These are phyloP conservation scores for Lolium perenne DNA, from an alignment of 176 grass and related monocot genomes.

Conservation along the genomic window DNA sequence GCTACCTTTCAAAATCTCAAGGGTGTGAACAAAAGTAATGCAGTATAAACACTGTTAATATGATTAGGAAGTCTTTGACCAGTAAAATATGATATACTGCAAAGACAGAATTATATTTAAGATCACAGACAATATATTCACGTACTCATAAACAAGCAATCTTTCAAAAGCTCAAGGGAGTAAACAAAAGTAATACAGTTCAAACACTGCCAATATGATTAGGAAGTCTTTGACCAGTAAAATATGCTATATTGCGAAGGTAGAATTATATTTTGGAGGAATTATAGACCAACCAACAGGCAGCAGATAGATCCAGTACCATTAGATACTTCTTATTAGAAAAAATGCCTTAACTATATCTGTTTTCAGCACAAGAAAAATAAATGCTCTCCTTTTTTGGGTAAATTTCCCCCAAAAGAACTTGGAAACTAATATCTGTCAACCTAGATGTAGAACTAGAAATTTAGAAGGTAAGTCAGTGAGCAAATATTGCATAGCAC, in stretches of 20 bases:
- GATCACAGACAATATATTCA: background rate
- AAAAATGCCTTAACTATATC: background rate
- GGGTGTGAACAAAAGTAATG: too few relatives aligned
- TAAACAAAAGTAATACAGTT: background rate
- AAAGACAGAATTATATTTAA: background rate
- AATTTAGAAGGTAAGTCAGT: background rate
- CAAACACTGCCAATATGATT: background rate
- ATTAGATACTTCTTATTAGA: background rate
- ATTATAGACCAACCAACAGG: background rate
- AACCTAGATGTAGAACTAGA: background rate
- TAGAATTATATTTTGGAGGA: background rate
- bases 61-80: too few relatives aligned
- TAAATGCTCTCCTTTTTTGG: background rate
- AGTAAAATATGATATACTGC: background rate
- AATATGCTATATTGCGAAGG: conserved; percentile 1
- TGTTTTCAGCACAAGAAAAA: background rate
- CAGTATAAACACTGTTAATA: too few relatives aligned
- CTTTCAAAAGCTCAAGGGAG: background rate
- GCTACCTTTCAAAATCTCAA: background rate
- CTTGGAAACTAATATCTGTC: background rate
- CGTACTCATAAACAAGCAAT: background rate
- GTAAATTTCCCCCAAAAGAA: background rate
- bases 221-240: background rate
- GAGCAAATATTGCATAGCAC: background rate
- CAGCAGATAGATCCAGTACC: background rate